These are phyloP conservation scores for Pythium aquatile DNA, from an alignment of 352 stramenopile genomes.

Conservation along the genomic window DNA sequence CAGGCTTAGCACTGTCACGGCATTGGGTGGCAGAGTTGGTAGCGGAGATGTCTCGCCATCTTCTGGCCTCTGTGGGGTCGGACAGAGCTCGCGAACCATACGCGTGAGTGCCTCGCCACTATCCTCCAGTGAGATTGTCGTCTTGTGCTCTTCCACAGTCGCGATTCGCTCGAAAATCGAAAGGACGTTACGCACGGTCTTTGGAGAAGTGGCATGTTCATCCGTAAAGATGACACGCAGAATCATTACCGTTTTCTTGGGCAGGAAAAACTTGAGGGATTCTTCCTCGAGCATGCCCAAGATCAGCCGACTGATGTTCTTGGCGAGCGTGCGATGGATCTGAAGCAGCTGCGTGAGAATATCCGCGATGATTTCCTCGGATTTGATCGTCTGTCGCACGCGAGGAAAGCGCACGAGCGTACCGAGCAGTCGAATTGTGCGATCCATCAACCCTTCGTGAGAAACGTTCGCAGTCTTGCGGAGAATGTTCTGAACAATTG, in stretches of 20 bases:
- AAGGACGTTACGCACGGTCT: conserved; percentile 67
- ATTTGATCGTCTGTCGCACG: conserved; percentile 56
- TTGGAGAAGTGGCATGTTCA: conserved; percentile 28
- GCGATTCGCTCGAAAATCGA: conserved; percentile 53
- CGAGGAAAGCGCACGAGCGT: conserved; percentile 57
- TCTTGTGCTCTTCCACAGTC: conserved; percentile 76
- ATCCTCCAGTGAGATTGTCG: conserved; percentile 65
- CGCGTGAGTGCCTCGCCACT: conserved; percentile 47
- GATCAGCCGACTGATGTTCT: conserved; percentile 65
- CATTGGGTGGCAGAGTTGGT: conserved; percentile 34
- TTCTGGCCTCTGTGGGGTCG: not conserved
- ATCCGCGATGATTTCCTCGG: conserved; percentile 71
- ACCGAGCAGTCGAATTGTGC: conserved; percentile 55
- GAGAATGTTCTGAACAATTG: conserved; percentile 49
- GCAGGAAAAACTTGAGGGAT: conserved; percentile 78
- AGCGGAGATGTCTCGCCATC: conserved; percentile 6
- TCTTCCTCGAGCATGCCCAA: conserved; percentile 64
- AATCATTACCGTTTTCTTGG: conserved; percentile 72
- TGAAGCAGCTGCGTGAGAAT: conserved; percentile 63
- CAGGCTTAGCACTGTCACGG: conserved; percentile 39
- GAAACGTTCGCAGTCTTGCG: conserved; percentile 36
- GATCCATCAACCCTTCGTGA: conserved; percentile 56
- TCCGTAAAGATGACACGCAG: conserved; percentile 59
- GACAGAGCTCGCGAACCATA: conserved; percentile 51
- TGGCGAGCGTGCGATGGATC: conserved; percentile 48